Base-by-base conservation (phyloP, 805 yeast species). In the Ogataea pilisensis region DNA sequence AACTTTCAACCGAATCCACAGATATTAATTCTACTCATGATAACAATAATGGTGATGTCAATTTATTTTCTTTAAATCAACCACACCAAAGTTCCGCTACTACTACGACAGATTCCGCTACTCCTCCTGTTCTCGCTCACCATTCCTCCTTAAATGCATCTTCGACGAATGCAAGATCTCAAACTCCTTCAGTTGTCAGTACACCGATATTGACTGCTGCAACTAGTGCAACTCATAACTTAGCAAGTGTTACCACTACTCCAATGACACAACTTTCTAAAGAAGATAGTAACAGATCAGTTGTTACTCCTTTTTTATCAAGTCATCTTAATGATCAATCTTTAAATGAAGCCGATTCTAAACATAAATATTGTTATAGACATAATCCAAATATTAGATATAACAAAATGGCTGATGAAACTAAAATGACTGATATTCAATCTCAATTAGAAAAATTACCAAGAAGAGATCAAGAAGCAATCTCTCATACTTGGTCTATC, bases 321-420 rank as follows among this genome's bases (percentile, higher is more conserved):
- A 57, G 51, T 21, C 68, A 65, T 42, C 42, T 62, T 8, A 53
- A 54, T 4, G 63, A 73, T 51, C 72, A 65, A 44, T 50, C 66
- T n/a, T 52, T 58, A 41, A 67, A 70, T 14, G 71, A 73, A 18
- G 56, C 60, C 34, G 82, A 74, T 49, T 74, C 77, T 51, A 76
- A 72, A 55, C 83, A 80, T 51, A 73, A 74, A 49, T 91, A 77
- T 64, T 91, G 99, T 58, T 91, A 91, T 62, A 70, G 98, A 39
- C 99, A 91, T 63, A 87, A 91, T 57, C 98, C 98, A 3, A 90
- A 87, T 41, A 73, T 86, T 33, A 79, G 80, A 35, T 78, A 88
- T 55, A 82, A 81, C 57, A 82, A 82, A 45, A 72, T 70, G 42
- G 75, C 84, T 0, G 95, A 85, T 58, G 80, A 75, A 41, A 58